Percentiles rank a stretch among this genome's conserved stretches.
phyloP scores from a whole-genome alignment of 2,329 filamentous ascomycete genomes.

The Alternaria rosae region DNA sequence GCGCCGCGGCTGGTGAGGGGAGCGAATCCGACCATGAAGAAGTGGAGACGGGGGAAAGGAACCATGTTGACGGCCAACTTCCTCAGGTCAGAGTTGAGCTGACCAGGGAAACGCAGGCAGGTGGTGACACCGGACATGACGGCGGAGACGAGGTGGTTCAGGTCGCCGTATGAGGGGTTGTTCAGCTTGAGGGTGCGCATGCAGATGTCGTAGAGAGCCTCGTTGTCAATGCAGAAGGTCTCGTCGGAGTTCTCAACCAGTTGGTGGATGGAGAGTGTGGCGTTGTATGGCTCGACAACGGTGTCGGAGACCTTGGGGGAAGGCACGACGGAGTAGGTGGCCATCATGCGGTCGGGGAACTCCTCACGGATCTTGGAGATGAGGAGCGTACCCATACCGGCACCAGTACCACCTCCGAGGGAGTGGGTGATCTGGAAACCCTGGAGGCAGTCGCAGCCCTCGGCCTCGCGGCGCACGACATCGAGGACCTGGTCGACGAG shows the following conservation, averaged over 20 bases:
- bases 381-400: slow-evolving; percentile 98
- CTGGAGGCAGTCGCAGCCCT: slow-evolving; percentile 99
- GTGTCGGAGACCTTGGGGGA: slow-evolving; percentile 99
- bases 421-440: slow-evolving; percentile 99
- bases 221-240: slow-evolving; percentile 99
- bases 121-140: slow-evolving; percentile 99
- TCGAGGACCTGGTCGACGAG: slow-evolving; percentile 98
- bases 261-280: slow-evolving; percentile 98
- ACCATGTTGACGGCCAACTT: slow-evolving; percentile 99
- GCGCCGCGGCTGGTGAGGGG: slow-evolving; percentile 93
- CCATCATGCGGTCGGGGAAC: slow-evolving; percentile 99
- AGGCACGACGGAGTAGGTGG: slow-evolving; percentile 98
- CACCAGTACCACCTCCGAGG: slow-evolving; percentile 99
- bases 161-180: slow-evolving; percentile 97
- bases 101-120: slow-evolving; percentile 97
- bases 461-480: slow-evolving; percentile 97
- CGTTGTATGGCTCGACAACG: slow-evolving; percentile 99
- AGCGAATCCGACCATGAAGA: slow-evolving; percentile 99
- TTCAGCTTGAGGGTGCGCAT: slow-evolving; percentile 99
- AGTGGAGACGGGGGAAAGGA: slow-evolving; percentile 99
- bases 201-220: slow-evolving; percentile 99
- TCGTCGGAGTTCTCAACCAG: slow-evolving; percentile 99
- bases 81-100: slow-evolving; percentile 99
- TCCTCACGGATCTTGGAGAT: slow-evolving; percentile 99
- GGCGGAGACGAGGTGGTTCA: slow-evolving; percentile 99